phyloP scores from a whole-genome alignment of 805 yeast genomes.

The Sugiyamaella boreocaroliniensis region DNA sequence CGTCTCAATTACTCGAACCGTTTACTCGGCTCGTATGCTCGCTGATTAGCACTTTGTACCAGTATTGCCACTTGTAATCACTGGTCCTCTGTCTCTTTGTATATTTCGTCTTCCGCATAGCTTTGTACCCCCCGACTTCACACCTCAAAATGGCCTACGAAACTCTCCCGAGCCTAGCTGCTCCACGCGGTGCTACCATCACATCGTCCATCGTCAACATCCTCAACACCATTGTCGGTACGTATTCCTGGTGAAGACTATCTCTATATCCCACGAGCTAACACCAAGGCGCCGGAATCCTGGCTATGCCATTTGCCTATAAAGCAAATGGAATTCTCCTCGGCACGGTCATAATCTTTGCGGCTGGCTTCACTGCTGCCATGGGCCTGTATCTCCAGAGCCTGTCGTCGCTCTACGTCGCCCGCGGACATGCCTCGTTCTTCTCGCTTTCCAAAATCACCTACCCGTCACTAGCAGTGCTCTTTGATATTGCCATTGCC shows the following conservation, averaged over 20 bases:
- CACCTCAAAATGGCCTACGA: constrained; percentile 4
- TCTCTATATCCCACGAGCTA: not conserved
- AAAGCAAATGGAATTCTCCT: constrained; percentile 54
- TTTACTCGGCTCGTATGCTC: too few relatives aligned
- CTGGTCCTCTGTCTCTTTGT: too few relatives aligned
- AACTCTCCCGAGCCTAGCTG: not conserved
- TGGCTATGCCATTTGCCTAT: constrained; percentile 69
- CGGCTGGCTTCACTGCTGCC: constrained; percentile 62
- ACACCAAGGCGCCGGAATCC: constrained; percentile 51
- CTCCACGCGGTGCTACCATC: constrained; percentile 28
- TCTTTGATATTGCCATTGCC: constrained; percentile 69
- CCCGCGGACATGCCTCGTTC: constrained; percentile 58
- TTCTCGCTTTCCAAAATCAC: constrained; percentile 61
- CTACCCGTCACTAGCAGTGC: constrained; percentile 58
- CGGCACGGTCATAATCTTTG: constrained; percentile 47
- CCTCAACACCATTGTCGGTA: constrained; percentile 54
- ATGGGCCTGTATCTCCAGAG: constrained; percentile 61
- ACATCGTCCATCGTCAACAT: constrained; percentile 55
- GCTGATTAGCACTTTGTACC: too few relatives aligned
- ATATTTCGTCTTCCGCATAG: too few relatives aligned
- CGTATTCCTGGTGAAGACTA: not conserved
- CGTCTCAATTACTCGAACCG: too few relatives aligned
- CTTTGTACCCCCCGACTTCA: too few relatives aligned
- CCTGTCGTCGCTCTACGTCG: constrained; percentile 47
- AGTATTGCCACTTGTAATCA: too few relatives aligned